Base-by-base conservation (phyloP, 768 basidiomycete species). In the Coprinopsis strossmayeri region DNA sequence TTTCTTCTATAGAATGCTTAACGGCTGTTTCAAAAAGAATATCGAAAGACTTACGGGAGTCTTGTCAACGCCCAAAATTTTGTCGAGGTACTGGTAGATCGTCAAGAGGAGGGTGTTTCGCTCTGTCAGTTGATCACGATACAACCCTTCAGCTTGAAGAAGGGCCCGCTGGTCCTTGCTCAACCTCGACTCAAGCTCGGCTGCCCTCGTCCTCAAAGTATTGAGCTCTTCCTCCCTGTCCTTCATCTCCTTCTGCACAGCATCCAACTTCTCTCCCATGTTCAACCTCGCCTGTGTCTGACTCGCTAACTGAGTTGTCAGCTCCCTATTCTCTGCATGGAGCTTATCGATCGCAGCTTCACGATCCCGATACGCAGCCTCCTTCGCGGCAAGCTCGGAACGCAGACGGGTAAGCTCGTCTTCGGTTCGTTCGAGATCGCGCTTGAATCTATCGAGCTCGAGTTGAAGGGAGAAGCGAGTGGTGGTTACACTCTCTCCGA, bases 21-120 rank as follows among this genome's bases (percentile, higher is more conserved):
- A 45, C 11, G 24, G 25, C 27, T 28, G 23, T 25, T 18, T 5
- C n/a, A 25, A 32, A 21, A 12, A 26, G 15, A 21, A 42, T 5
- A 42, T 23, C 23, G 10, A 24, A 47, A 28, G 17, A 71, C 86
- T 56, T 55, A 91, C 87, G 32, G 86, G 82, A 0, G 84, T 86
- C 72, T 85, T 90, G 60, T 92, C 89, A 18, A 90, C 84, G 0
- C 92, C 92, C 15, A 94, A 72, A 55, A 96, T 91, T 71, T 87
- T 89, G 57, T 96, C 94, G 74, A 95, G 78, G 61, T 94, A 93
- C 66, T 96, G 92, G 64, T 91, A 96, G 23, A 96, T 89, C 5
- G 91, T 91, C 57, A 96, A 70, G 46, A 97, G 69, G 25, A 97
- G 72, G 21, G 91, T 93, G 62, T 93, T 96, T 48, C 92, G 73